Evolutionary conservation across 768 basidiomycete genomes (phyloP).

Genomic region (Serendipita sp.): DNA sequence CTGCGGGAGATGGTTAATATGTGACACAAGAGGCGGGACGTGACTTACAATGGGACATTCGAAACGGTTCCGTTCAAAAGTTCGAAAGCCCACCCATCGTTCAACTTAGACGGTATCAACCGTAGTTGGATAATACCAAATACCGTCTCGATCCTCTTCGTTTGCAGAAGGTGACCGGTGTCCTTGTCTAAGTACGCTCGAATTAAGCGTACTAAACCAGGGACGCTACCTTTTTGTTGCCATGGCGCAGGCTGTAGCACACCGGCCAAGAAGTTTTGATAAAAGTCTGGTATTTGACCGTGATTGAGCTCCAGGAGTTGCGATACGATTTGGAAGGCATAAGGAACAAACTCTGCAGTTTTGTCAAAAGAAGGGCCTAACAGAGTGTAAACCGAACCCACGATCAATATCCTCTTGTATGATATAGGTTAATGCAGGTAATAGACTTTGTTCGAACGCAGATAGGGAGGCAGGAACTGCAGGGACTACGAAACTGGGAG

Average conservation of each 20-base stretch:
- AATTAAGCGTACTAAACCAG: slow-evolving; percentile 76
- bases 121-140: slow-evolving; percentile 83
- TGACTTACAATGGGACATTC: slow-evolving; percentile 55
- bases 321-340: slow-evolving; percentile 89
- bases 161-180: slow-evolving; percentile 42
- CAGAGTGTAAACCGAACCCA: slow-evolving; percentile 21
- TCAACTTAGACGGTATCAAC: slow-evolving; percentile 68
- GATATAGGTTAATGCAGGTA: slow-evolving; percentile 75
- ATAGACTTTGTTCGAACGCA: slow-evolving; percentile 64
- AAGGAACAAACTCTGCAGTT: slow-evolving; percentile 78
- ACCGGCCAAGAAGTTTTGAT: slow-evolving; percentile 62
- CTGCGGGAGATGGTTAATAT: slow-evolving; percentile 22
- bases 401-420: slow-evolving; percentile 87
- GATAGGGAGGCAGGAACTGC: slow-evolving; percentile 48
- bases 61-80: slow-evolving; percentile 62
- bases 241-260: slow-evolving; percentile 74
- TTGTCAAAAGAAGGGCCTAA: background rate
- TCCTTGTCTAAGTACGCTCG: slow-evolving; percentile 70
- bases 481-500: slow-evolving; percentile 57
- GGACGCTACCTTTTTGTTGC: slow-evolving; percentile 89
- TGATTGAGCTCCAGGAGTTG: slow-evolving; percentile 83
- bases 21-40: background rate
- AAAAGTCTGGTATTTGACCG: slow-evolving; percentile 46
- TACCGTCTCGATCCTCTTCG: slow-evolving; percentile 58
- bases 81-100: slow-evolving; percentile 87